Conservation (phyloP, 768 basidiomycete species). For the Harrya chromipes region DNA sequence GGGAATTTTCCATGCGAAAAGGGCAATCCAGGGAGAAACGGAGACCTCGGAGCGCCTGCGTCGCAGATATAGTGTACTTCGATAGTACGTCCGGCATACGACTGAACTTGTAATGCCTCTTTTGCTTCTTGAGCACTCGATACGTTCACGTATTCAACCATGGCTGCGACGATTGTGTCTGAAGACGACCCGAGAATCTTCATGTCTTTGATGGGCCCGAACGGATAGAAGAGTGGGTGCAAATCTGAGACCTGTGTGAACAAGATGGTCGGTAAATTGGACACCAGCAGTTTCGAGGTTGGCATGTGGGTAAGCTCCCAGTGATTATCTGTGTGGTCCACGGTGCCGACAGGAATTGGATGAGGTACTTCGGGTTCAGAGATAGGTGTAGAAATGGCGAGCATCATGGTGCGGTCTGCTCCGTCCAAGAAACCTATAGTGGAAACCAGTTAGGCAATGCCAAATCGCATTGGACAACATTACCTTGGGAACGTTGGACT, state of each 20-base stretch:
- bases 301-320: constrained; percentile 38
- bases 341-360: constrained; percentile 26
- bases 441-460: constrained; percentile 4
- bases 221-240: constrained; percentile 71
- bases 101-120: constrained; percentile 56
- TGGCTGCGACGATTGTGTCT: constrained; percentile 46
- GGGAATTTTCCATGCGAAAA: constrained; percentile 12
- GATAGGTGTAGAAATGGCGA: constrained; percentile 45
- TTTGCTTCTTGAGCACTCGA: constrained; percentile 64
- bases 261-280: constrained; percentile 60
- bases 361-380: constrained; percentile 25
- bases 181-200: constrained; percentile 43
- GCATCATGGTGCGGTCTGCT: constrained; percentile 67
- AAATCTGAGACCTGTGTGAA: constrained; percentile 67
- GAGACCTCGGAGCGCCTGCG: background rate
- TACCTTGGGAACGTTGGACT: constrained; percentile 82
- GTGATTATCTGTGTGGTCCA: constrained; percentile 29
- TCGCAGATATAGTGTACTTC: constrained; percentile 37
- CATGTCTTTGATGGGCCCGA: constrained; percentile 63
- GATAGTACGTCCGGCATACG: constrained; percentile 50
- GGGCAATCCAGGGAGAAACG: constrained; percentile 12
- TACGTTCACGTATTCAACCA: constrained; percentile 60
- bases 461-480: background rate
- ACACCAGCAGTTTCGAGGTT: constrained; percentile 55
- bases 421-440: constrained; percentile 72